Evolutionary conservation across 1,284 basidiomycete species (phyloP).

Genomic region (Inonotus obliquus): DNA sequence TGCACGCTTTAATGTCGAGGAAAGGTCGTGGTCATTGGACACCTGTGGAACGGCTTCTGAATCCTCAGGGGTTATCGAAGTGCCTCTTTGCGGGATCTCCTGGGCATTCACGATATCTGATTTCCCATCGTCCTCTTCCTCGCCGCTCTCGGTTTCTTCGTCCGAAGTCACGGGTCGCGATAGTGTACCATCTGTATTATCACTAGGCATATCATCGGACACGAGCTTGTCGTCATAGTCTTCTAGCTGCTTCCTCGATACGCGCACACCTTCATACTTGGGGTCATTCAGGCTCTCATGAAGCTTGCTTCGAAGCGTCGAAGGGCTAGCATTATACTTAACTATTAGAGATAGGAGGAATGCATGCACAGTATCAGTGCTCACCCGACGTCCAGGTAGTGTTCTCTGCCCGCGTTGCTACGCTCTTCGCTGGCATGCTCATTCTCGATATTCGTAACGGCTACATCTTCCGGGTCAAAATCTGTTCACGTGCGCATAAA

Average conservation of each 20-base stretch:
- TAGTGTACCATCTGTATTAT: not conserved
- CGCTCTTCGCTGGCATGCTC: conserved; percentile 22
- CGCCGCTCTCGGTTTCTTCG: conserved; percentile 10
- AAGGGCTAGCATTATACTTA: conserved; percentile 45
- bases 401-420: conserved; percentile 49
- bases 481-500: conserved; percentile 40
- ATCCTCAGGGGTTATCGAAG: not conserved
- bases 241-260: conserved; percentile 51
- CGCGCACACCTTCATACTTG: conserved; percentile 72
- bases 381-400: conserved; percentile 83
- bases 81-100: not conserved
- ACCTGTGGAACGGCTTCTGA: not conserved
- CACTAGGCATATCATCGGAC: conserved; percentile 4
- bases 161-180: conserved; percentile 14
- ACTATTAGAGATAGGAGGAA: conserved; percentile 4
- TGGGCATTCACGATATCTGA: conserved; percentile 24
- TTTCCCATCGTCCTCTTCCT: conserved; percentile 21
- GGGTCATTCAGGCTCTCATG: conserved; percentile 60
- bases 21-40: conserved; percentile 40
- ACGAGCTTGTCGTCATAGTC: conserved; percentile 25
- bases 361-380: conserved; percentile 24
- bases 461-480: conserved; percentile 71
- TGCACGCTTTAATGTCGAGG: conserved; percentile 50
- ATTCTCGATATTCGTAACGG: conserved; percentile 28
- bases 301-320: conserved; percentile 48